Evolutionary conservation across 2,329 filamentous ascomycete species (phyloP), one percentile per base, ranked within the genome.

Genomic region (Hymenoscyphus fructigenus): DNA sequence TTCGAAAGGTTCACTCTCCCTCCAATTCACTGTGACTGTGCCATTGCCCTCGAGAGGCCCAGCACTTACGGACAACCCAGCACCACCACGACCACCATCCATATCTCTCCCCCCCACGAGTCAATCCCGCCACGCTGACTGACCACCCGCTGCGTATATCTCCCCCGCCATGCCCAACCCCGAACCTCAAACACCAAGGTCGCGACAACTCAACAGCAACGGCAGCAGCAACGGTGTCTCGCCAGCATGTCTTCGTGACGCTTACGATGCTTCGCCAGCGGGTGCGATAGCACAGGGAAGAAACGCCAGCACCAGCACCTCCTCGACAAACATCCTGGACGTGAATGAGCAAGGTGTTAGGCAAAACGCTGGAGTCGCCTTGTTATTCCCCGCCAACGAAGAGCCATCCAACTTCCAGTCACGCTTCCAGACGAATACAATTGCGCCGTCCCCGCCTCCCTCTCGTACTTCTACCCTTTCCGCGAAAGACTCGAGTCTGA

Each of bases 351-450:
- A 68, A 59, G 67, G 57, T 57, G 62, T 47, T 17, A 55, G 44
- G 57, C 58, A 67, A 36, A 68, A 70, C 56, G 61, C 67, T 53
- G 63, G 57, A 2, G 61, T 67, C 20, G 14, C 56, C 34, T 15
- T 66, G 5, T 66, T 64, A 12, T 67, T 67, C 36, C 64, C 20
- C 32, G 59, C 15, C 44, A 55, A 59, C 17, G 61, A 63, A n/a
- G 56, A 67, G 12, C 53, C 62, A 26, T 20, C 29, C 34, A 65
- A 59, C 23, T 50, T 66, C 56, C 61, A 61, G 6, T 59, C 67
- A 38, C 67, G 68, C 3, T 80, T 80, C 67, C 71, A 75, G 61
- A 75, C 78, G 56, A 77, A 76, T 66, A 79, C 77, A 15, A 79
- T 76, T 70, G 76, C 78, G 28, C 78, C 79, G 53, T 79, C 78